Evolutionary conservation across 495 filamentous ascomycete genomes (phyloP), one percentile per base, ranked within the genome.

Genomic region (Aspergillus wentii): DNA sequence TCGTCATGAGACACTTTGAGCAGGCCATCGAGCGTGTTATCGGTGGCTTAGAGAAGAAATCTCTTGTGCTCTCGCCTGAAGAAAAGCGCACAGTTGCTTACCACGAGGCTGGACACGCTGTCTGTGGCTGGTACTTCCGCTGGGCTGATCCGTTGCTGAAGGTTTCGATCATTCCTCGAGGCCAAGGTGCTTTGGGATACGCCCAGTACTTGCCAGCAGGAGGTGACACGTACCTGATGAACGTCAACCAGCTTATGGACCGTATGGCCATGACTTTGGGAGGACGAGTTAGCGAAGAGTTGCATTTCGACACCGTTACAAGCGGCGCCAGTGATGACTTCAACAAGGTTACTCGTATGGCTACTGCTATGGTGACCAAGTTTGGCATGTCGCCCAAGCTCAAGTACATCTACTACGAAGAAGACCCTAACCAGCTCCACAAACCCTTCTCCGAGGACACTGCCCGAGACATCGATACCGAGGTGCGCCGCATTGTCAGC

Each of bases 251-350:
- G 68, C 69, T 98, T 17, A 96, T 96, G 90, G 92, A 98, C 62
- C 88, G 94, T 42, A 98, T 98, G 94, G 92, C 94, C 44, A 98
- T 98, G 92, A 95, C 92, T 13, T 79, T 98, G 26, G 92, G 86
- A 49, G 92, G 92, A 3, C 83, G 92, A 44, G 85, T 98, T 27
- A 89, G 83, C 25, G 92, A 98, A 63, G 92, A 98, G 62, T 57
- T 98, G 3, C 88, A 97, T 63, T 98, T 97, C 61, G 83, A 90
- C 17, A 95, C 86, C 8, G 91, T 98, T 16, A 98, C 94, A 4
- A 87, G 82, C 41, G 92, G 92, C 30, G 92, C 92, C 14, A 85
- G 79, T 26, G 92, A 98, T 59, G 92, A 98, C 56, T 98, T 98
- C 75, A 94, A 95, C 65, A 98, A 98, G 65, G 94, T 96, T 18